Evolutionary conservation across 106 monocot species (phyloP).

Genomic region (Narthecium ossifragum): DNA sequence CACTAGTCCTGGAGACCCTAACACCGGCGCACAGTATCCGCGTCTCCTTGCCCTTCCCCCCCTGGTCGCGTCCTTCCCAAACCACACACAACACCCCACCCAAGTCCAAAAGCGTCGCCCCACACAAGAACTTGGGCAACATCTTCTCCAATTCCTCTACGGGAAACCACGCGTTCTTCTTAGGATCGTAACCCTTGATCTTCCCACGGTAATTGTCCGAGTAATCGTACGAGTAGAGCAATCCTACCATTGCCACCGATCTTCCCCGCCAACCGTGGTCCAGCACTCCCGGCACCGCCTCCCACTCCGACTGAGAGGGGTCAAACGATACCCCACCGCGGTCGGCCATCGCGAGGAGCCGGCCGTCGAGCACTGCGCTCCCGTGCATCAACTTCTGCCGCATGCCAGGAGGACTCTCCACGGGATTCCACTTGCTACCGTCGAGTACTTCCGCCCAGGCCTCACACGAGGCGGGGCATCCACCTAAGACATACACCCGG

Average conservation of each 20-base stretch:
- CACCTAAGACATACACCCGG: slow-evolving; percentile 53
- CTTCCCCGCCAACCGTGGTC: slow-evolving; percentile 75
- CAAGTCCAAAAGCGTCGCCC: slow-evolving; percentile 45
- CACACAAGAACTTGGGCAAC: slow-evolving; percentile 58
- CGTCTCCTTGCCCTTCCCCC: slow-evolving; percentile 16
- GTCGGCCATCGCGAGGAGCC: slow-evolving; percentile 71
- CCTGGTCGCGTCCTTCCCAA: slow-evolving; percentile 55
- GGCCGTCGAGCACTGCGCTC: slow-evolving; percentile 47
- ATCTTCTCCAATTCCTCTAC: slow-evolving; percentile 54
- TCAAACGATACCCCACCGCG: slow-evolving; percentile 67
- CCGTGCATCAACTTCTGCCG: slow-evolving; percentile 87
- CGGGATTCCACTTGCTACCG: slow-evolving; percentile 20
- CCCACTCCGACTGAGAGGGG: slow-evolving; percentile 38
- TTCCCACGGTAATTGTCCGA: slow-evolving; percentile 65
- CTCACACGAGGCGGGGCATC: slow-evolving; percentile 41
- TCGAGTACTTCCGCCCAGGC: slow-evolving; percentile 60
- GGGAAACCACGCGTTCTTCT: slow-evolving; percentile 33
- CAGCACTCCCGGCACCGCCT: slow-evolving; percentile 32
- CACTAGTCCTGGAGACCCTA: slow-evolving; percentile 12
- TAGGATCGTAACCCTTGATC: slow-evolving; percentile 64
- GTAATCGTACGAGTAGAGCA: slow-evolving; percentile 71
- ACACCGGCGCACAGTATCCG: slow-evolving; percentile 53
- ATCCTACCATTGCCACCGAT: slow-evolving; percentile 54
- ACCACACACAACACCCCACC: slow-evolving; percentile 56
- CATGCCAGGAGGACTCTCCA: slow-evolving; percentile 45